phyloP scores from a whole-genome alignment of 2,329 filamentous ascomycete species.

The Phoma herbarum region DNA sequence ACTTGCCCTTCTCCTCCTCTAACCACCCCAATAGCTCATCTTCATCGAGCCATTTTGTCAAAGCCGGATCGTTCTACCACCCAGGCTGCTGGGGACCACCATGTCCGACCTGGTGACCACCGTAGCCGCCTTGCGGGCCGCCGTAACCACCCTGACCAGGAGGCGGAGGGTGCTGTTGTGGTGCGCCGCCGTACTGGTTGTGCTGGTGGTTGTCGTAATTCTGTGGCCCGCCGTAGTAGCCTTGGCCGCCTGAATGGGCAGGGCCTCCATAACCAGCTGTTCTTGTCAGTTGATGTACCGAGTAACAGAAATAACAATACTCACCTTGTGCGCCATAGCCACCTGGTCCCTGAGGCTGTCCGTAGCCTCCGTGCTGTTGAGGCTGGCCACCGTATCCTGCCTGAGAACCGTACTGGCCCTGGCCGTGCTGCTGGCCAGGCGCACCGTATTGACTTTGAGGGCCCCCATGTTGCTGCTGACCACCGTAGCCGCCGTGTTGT shows the following conservation, averaged over 20 bases:
- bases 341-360: conserved; percentile 28
- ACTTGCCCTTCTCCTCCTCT: neutral
- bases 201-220: conserved; percentile 47
- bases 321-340: conserved; percentile 35
- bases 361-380: conserved; percentile 34
- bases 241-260: conserved; percentile 28
- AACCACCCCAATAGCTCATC: neutral
- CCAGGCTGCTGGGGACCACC: conserved; percentile 33
- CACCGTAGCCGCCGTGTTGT: conserved; percentile 27
- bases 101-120: conserved; percentile 13
- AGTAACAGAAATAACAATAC: neutral
- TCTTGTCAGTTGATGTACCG: neutral
- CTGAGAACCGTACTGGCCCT: conserved; percentile 33
- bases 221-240: conserved; percentile 38
- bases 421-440: conserved; percentile 19
- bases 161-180: conserved; percentile 27
- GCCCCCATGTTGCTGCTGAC: conserved; percentile 29
- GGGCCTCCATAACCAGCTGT: conserved; percentile 46
- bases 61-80: conserved; percentile 29
- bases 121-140: conserved; percentile 13
- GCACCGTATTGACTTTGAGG: conserved; percentile 25
- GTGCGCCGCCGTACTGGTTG: conserved; percentile 32
- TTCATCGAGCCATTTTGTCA: neutral
- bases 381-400: conserved; percentile 38
- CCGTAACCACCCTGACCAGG: conserved; percentile 19